phyloP scores from a whole-genome alignment of 2,329 filamentous ascomycete genomes.

The Monosporascus sp. region DNA sequence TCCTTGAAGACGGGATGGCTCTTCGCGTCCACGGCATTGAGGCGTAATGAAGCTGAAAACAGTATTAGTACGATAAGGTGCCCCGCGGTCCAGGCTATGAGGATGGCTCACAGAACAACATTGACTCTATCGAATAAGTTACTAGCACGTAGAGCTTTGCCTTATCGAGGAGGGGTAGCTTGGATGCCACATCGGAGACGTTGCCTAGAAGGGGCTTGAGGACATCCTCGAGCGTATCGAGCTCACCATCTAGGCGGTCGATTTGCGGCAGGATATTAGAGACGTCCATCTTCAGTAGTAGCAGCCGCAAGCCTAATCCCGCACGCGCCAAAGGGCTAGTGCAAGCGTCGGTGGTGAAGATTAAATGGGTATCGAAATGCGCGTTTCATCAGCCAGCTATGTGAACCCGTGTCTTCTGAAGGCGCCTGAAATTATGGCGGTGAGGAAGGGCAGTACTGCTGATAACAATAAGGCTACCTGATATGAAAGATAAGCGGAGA shows the following conservation, averaged over 20 bases:
- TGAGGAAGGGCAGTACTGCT: slow-evolving; percentile 19
- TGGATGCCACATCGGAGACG: slow-evolving; percentile 65
- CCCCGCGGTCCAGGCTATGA: too few species aligned
- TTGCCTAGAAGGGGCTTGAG: slow-evolving; percentile 68
- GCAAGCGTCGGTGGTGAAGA: too few species aligned
- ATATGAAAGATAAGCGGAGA: neutral
- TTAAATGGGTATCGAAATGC: too few species aligned
- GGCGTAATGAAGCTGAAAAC: slow-evolving; percentile 59
- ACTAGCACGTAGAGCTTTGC: slow-evolving; percentile 88
- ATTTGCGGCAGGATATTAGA: slow-evolving; percentile 62
- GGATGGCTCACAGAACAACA: slow-evolving; percentile 68
- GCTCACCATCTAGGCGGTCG: slow-evolving; percentile 68
- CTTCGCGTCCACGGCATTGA: slow-evolving; percentile 77
- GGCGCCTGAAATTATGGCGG: slow-evolving; percentile 20
- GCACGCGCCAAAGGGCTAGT: too few species aligned
- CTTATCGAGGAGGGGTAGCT: slow-evolving; percentile 87
- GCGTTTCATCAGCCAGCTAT: too few species aligned
- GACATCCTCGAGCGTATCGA: slow-evolving; percentile 72
- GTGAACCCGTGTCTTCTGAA: neutral
- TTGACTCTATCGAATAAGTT: slow-evolving; percentile 84
- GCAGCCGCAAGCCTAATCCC: neutral
- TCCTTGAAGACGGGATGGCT: slow-evolving; percentile 82
- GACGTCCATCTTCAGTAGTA: slow-evolving; percentile 35
- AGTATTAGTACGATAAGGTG: slow-evolving; percentile 3
- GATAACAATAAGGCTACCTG: neutral